phyloP scores from a whole-genome alignment of 495 filamentous ascomycete species.

The Aspergillus haitiensis region DNA sequence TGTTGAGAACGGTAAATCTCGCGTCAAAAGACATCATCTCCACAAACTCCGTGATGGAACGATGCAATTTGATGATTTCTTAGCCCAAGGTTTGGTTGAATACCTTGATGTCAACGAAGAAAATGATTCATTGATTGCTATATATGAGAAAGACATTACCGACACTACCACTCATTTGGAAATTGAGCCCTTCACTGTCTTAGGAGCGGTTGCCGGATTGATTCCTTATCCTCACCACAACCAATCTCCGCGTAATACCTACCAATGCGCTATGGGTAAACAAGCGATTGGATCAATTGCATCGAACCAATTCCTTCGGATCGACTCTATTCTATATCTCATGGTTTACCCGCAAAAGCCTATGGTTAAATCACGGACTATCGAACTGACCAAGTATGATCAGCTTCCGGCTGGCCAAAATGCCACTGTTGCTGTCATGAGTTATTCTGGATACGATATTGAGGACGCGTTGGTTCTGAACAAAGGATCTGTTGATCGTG shows the following conservation, averaged over 20 bases:
- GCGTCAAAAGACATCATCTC: conserved; percentile 72
- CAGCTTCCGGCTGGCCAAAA: conserved; percentile 96
- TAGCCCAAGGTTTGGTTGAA: conserved; percentile 84
- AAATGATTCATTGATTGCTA: conserved; percentile 89
- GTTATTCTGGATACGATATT: conserved; percentile 98
- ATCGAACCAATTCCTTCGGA: conserved; percentile 92
- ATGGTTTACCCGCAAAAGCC: conserved; percentile 98
- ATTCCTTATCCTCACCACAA: conserved; percentile 99
- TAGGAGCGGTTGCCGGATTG: conserved; percentile 94
- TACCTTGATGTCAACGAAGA: conserved; percentile 99
- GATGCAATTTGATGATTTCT: conserved; percentile 89
- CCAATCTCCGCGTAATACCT: conserved; percentile 97
- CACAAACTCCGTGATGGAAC: conserved; percentile 74
- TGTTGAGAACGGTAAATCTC: conserved; percentile 80
- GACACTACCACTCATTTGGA: conserved; percentile 87
- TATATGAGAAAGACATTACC: conserved; percentile 80
- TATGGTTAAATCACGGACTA: conserved; percentile 94
- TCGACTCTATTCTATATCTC: conserved; percentile 92
- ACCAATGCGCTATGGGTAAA: conserved; percentile 99
- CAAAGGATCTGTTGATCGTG: conserved; percentile 89
- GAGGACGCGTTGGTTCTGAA: conserved; percentile 97
- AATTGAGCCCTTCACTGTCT: conserved; percentile 95
- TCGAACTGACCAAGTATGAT: conserved; percentile 96
- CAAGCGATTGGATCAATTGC: conserved; percentile 98
- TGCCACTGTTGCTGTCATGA: conserved; percentile 97